These are phyloP conservation scores for Eutrema yunnanense DNA, from an alignment of 345 rosid species.

Conservation along the genomic window DNA sequence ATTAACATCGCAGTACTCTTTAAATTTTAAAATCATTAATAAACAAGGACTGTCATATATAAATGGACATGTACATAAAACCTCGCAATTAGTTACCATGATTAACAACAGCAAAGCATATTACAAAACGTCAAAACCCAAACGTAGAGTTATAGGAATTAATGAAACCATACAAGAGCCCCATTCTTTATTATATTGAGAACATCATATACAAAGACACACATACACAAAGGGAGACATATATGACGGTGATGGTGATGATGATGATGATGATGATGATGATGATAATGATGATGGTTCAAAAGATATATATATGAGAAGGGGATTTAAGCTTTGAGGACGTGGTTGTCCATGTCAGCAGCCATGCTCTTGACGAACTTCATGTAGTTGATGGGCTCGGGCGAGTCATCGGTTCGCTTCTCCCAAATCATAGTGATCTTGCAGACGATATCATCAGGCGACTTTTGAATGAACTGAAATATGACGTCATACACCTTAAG, in stretches of 20 bases:
- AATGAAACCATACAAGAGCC: background rate
- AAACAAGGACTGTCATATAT: background rate
- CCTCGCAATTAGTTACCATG: background rate
- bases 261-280: background rate
- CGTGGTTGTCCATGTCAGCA: constrained; percentile 30
- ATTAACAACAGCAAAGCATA: background rate
- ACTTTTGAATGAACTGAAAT: constrained; percentile 25
- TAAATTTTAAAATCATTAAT: background rate
- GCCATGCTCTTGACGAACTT: constrained; percentile 23
- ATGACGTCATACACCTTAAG: constrained; percentile 29
- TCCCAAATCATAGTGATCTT: constrained; percentile 33
- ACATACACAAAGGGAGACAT: background rate
- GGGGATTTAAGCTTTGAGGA: constrained; percentile 22
- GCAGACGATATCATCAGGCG: constrained; percentile 20
- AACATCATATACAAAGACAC: background rate
- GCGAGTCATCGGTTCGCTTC: constrained; percentile 23
- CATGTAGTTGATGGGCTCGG: constrained; percentile 33
- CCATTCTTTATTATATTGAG: background rate
- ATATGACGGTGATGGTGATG: background rate
- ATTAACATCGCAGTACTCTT: background rate
- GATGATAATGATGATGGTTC: background rate
- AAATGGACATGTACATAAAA: background rate
- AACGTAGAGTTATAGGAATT: background rate
- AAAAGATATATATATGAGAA: background rate
- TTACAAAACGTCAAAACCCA: background rate